These are phyloP conservation scores for Fusarium coffeatum DNA, from an alignment of 2,329 filamentous ascomycete species.

Conservation along the genomic window DNA sequence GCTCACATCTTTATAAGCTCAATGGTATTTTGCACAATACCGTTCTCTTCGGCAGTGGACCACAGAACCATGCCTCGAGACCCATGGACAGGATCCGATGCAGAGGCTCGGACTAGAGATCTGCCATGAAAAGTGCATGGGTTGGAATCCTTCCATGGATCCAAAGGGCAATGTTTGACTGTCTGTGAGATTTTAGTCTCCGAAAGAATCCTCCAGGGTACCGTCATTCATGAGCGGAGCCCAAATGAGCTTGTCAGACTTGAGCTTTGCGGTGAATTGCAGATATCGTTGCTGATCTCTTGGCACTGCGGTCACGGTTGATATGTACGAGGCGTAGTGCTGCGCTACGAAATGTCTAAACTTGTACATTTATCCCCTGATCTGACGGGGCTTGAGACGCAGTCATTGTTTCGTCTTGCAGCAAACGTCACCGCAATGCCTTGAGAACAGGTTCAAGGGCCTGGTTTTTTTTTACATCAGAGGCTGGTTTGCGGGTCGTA, in stretches of 20 bases:
- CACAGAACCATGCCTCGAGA: conserved; percentile 1
- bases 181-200: conserved; percentile 38
- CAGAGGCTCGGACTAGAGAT: conserved; percentile 17
- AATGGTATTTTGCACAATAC: not conserved
- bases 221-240: conserved; percentile 20
- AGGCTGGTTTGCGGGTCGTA: conserved; percentile 6
- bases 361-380: not conserved
- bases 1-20: conserved; percentile 28
- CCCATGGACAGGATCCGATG: conserved; percentile 8
- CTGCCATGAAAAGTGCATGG: conserved; percentile 16
- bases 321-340: not conserved
- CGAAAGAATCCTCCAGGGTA: conserved; percentile 9
- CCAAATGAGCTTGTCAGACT: not conserved
- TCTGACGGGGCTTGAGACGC: not conserved
- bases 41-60: not conserved
- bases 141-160: conserved; percentile 26
- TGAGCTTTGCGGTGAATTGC: not conserved
- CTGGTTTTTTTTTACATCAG: conserved; percentile 19
- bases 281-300: conserved; percentile 7
- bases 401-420: conserved; percentile 9
- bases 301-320: not conserved
- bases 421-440: not conserved
- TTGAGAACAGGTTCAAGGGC: not conserved
- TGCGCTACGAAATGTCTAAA: not conserved
- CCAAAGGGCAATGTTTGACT: conserved; percentile 30